Evolutionary conservation across 306 rosid species (phyloP).

Genomic region (Quercus parvula): DNA sequence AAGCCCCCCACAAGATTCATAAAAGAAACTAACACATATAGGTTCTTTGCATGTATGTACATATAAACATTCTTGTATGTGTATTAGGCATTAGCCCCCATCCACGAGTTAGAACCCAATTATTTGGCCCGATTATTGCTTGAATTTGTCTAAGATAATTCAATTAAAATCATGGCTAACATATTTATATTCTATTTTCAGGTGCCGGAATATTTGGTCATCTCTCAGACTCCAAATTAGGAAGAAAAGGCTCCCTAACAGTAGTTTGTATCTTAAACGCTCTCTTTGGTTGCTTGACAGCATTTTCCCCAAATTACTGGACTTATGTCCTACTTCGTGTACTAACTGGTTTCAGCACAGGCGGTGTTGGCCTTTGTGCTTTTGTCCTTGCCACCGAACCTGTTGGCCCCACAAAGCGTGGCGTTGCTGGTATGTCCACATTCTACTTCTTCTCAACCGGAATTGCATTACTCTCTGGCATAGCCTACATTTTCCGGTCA

Average conservation of each 20-base stretch:
- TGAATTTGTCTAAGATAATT: background rate
- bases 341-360: conserved; percentile 79
- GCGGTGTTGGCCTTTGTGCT: conserved; percentile 85
- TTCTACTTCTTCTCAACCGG: conserved; percentile 92
- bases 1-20: too few relatives aligned
- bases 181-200: conserved; percentile 20
- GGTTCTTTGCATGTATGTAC: too few relatives aligned
- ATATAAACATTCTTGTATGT: too few relatives aligned
- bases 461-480: conserved; percentile 59
- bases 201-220: conserved; percentile 96
- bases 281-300: conserved; percentile 73
- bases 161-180: background rate
- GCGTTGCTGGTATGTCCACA: conserved; percentile 75
- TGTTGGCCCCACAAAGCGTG: conserved; percentile 69
- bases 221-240: conserved; percentile 72
- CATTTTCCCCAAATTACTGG: conserved; percentile 58
- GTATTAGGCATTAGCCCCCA: too few relatives aligned
- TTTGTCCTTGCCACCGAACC: conserved; percentile 86
- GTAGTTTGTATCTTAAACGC: conserved; percentile 68
- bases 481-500: conserved; percentile 55
- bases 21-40: too few relatives aligned
- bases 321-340: conserved; percentile 63
- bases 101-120: too few relatives aligned
- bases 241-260: conserved; percentile 79
- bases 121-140: too few relatives aligned